Conservation (phyloP, 306 rosid species). For the Prunus mongolica region DNA sequence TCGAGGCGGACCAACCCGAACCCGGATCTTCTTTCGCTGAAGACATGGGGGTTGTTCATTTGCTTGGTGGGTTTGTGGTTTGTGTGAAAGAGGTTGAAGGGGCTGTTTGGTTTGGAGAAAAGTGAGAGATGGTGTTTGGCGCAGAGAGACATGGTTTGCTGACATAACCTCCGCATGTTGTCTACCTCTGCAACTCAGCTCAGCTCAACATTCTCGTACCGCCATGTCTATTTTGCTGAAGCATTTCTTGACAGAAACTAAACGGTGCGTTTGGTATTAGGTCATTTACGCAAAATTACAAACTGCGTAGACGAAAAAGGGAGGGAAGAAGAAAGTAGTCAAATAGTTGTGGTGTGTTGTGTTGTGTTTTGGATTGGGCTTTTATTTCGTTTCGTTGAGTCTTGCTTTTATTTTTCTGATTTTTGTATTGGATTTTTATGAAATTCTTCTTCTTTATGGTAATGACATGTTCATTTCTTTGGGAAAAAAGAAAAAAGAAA, state of each 20-base stretch:
- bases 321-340: too few species aligned
- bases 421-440: too few species aligned
- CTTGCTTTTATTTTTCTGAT: too few species aligned
- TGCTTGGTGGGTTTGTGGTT: neutral
- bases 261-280: neutral
- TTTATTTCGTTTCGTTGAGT: too few species aligned
- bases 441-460: too few species aligned
- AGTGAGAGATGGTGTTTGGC: conserved; percentile 6
- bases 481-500: too few species aligned
- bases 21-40: conserved; percentile 8
- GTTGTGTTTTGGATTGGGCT: too few species aligned
- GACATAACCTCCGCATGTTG: conserved; percentile 40
- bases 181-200: neutral
- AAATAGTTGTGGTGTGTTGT: too few species aligned
- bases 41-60: neutral
- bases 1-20: conserved; percentile 44
- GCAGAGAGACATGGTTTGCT: conserved; percentile 23
- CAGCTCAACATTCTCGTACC: neutral
- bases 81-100: conserved; percentile 5
- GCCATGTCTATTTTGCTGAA: neutral
- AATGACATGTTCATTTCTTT: too few species aligned
- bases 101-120: conserved; percentile 19
- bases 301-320: too few species aligned
- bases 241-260: neutral
- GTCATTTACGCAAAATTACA: neutral